Evolutionary conservation across 129 eudicot genomes (phyloP).

Genomic region (Oenanthe sinensis): DNA sequence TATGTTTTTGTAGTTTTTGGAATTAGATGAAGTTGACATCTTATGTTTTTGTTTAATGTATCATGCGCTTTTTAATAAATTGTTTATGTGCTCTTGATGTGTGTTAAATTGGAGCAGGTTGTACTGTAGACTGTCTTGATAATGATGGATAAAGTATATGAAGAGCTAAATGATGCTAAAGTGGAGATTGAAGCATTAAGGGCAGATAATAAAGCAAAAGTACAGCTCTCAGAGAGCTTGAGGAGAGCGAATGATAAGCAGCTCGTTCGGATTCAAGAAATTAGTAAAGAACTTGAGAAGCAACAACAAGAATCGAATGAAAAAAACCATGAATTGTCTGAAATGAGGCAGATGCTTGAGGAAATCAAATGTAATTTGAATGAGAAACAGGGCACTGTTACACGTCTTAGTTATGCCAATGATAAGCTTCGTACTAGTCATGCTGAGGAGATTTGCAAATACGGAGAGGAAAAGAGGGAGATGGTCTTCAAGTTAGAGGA

Average conservation of each 20-base stretch:
- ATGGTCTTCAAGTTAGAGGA: slow-evolving; percentile 49
- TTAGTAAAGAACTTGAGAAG: slow-evolving; percentile 40
- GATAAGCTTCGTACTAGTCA: slow-evolving; percentile 49
- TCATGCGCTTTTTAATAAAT: not conserved
- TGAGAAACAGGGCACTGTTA: slow-evolving; percentile 47
- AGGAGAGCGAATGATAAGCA: slow-evolving; percentile 49
- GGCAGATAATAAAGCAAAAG: slow-evolving; percentile 34
- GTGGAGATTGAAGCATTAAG: slow-evolving; percentile 60
- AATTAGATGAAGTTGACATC: not conserved
- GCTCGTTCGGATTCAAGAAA: slow-evolving; percentile 45
- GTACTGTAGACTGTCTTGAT: not conserved
- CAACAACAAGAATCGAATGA: slow-evolving; percentile 33
- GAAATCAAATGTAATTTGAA: slow-evolving; percentile 37
- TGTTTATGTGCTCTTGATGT: not conserved
- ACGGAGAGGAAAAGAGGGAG: slow-evolving; percentile 51
- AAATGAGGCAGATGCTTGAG: slow-evolving; percentile 27
- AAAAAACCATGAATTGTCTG: slow-evolving; percentile 39
- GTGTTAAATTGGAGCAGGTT: slow-evolving; percentile 20
- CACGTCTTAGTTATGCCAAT: slow-evolving; percentile 27
- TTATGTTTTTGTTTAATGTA: not conserved
- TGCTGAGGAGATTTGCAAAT: slow-evolving; percentile 38
- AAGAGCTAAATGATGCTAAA: slow-evolving; percentile 72
- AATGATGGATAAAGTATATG: slow-evolving; percentile 39
- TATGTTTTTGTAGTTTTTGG: not conserved
- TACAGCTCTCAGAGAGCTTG: slow-evolving; percentile 41